Percentiles rank a stretch among this genome's conserved stretches.
These are phyloP conservation scores for Quercus lobata DNA, from an alignment of 331 rosid species.

Conservation along the genomic window DNA sequence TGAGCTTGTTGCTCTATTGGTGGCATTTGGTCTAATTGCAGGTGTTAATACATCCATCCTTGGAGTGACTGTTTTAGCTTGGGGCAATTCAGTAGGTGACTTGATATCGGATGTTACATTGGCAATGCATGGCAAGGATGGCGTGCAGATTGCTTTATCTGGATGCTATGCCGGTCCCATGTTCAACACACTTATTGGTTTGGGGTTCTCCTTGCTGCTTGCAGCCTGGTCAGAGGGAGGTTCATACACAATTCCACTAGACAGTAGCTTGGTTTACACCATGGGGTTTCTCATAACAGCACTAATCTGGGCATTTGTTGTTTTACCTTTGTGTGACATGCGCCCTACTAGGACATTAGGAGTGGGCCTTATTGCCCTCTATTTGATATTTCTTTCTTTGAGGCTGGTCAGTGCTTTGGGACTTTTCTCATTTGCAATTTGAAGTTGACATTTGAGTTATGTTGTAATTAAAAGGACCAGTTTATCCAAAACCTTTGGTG, in stretches of 20 bases:
- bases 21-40: conserved; percentile 70
- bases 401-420: conserved; percentile 43
- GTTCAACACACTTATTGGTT: conserved; percentile 89
- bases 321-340: conserved; percentile 62
- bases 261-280: conserved; percentile 62
- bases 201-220: conserved; percentile 80
- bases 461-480: conserved; percentile 16
- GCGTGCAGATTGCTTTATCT: conserved; percentile 93
- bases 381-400: conserved; percentile 60
- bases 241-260: conserved; percentile 49
- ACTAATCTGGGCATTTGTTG: conserved; percentile 62
- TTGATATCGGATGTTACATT: conserved; percentile 81
- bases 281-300: conserved; percentile 71
- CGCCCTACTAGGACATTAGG: conserved; percentile 60
- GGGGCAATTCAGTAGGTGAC: conserved; percentile 99
- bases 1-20: conserved; percentile 84
- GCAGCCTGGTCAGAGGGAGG: conserved; percentile 59
- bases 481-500: neutral
- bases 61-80: conserved; percentile 89
- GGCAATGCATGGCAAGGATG: conserved; percentile 74
- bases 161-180: conserved; percentile 98
- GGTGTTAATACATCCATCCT: conserved; percentile 87
- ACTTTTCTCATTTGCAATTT: conserved; percentile 27
- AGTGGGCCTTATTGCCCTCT: conserved; percentile 59
- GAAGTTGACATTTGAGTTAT: conserved; percentile 15